Evolutionary conservation across 106 monocot species (phyloP).

Genomic region (Phalaenopsis aphrodite): DNA sequence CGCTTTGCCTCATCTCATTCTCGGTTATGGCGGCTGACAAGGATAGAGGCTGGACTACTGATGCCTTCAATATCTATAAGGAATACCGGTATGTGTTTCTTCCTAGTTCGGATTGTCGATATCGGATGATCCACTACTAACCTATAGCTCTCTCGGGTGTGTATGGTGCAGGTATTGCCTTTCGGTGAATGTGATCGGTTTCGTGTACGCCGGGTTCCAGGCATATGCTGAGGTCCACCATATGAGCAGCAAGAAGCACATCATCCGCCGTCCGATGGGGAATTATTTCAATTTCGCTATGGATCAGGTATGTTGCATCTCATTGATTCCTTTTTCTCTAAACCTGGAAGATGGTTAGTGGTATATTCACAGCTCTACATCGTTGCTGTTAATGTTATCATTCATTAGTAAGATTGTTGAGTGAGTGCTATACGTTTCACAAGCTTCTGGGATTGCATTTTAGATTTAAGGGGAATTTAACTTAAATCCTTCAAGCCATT

Average conservation of each 20-base stretch:
- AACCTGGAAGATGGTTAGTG: neutral
- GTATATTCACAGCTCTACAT: neutral
- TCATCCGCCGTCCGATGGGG: conserved; percentile 32
- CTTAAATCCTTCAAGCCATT: too few relatives aligned
- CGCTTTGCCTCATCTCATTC: conserved; percentile 48
- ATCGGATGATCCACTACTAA: neutral
- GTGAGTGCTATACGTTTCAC: too few relatives aligned
- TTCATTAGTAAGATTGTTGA: neutral
- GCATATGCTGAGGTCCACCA: conserved; percentile 24
- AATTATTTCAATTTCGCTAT: conserved; percentile 47
- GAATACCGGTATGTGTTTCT: conserved; percentile 37
- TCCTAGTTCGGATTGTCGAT: neutral
- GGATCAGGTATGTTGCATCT: conserved; percentile 44
- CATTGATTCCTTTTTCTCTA: neutral
- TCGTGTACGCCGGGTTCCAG: conserved; percentile 54
- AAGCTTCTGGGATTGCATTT: too few relatives aligned
- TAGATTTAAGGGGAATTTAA: too few relatives aligned
- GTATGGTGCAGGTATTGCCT: conserved; percentile 39
- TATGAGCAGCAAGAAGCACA: conserved; percentile 22
- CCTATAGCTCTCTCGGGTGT: too few relatives aligned
- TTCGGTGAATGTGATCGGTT: conserved; percentile 64
- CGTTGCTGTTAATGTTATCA: neutral
- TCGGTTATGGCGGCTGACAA: conserved; percentile 60
- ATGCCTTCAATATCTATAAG: conserved; percentile 38
- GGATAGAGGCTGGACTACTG: conserved; percentile 53